Base-by-base conservation (phyloP, 345 rosid species). In the Acer campestre region DNA sequence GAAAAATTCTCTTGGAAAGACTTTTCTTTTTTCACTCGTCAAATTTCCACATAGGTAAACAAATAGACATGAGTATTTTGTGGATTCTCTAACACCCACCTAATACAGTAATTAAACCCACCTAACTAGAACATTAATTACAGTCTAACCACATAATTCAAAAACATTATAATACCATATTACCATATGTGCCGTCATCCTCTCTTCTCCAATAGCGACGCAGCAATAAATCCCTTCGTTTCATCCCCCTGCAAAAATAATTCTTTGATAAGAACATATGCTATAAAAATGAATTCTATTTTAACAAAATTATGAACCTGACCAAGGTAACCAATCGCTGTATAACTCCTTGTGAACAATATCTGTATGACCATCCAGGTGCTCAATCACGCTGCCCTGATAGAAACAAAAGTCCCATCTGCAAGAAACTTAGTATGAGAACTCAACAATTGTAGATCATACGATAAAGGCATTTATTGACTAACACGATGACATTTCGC, bases 171-270 rank as follows among this genome's bases (percentile, higher is more conserved):
- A 29, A 29, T 29, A 25, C 27, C 27, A 25, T 25, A 25, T 25
- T 85, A 96, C 99, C 98, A 62, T 92, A 96, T 59, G 99, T 96
- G 78, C 99, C 98, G 80, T 96, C 97, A 10, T 92, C 97, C 80
- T 96, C 99, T 56, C 95, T 87, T 86, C 99, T 90, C 99, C 99
- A 96, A 85, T 92, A 94, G 13, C 98, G 94, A 53, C 89, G 88
- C 75, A 92, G 46, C 61, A 96, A 79, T 63, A 96, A 82, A 83
- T 94, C 98, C 83, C 99, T 91, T 71, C 89, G 85, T 68, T 80
- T 83, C 98, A 92, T 88, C 6, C 95, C 91, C 95, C 94, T 92
- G 77, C 51, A 77, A 75, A 75, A 70, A 69, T 61, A 29, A 31
- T 11, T 23, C 64, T 78, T 78, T 48, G 70, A 66, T 40, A 65